Percentiles rank a stretch among this genome's conserved stretches.
Conservation (phyloP, 2,329 filamentous ascomycete genomes). For the Xylaria sp. region DNA sequence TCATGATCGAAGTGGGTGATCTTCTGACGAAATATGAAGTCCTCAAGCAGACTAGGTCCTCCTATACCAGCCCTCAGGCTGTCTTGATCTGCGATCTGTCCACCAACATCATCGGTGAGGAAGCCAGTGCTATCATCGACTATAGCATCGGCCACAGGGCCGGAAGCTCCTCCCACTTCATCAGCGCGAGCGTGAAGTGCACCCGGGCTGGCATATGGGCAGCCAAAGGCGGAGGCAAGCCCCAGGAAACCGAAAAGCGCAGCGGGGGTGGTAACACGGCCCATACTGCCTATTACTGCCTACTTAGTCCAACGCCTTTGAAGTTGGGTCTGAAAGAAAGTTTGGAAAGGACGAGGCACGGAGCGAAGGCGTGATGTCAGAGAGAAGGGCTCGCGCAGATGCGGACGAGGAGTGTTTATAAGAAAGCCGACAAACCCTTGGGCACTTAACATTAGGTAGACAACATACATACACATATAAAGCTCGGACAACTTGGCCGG, state of each 20-base stretch:
- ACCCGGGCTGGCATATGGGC: conserved; percentile 38
- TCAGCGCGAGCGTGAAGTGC: conserved; percentile 33
- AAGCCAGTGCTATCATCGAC: conserved; percentile 58
- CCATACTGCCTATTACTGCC: conserved; percentile 27
- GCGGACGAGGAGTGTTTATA: conserved; percentile 22
- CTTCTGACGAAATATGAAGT: conserved; percentile 66
- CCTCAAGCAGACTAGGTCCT: conserved; percentile 62
- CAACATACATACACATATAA: conserved; percentile 10
- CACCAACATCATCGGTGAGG: conserved; percentile 69
- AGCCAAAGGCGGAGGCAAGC: conserved; percentile 34
- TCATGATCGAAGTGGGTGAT: conserved; percentile 63
- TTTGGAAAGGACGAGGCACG: background rate
- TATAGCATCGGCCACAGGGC: conserved; percentile 41
- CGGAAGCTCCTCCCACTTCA: conserved; percentile 15
- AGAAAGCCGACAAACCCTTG: conserved; percentile 2
- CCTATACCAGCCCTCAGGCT: conserved; percentile 68
- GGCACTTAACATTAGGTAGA: background rate
- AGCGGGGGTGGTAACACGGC: conserved; percentile 23
- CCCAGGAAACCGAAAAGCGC: conserved; percentile 32
- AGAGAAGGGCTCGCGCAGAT: conserved; percentile 6
- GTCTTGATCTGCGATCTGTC: conserved; percentile 67
- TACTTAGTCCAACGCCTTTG: conserved; percentile 1
- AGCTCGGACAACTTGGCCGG: background rate
- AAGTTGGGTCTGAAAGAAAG: conserved; percentile 2
- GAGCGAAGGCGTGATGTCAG: conserved; percentile 1